Percentiles rank a stretch among this genome's conserved stretches.
Conservation (phyloP, 2,329 filamentous ascomycete genomes). For the Ceratocystis alfenasii region DNA sequence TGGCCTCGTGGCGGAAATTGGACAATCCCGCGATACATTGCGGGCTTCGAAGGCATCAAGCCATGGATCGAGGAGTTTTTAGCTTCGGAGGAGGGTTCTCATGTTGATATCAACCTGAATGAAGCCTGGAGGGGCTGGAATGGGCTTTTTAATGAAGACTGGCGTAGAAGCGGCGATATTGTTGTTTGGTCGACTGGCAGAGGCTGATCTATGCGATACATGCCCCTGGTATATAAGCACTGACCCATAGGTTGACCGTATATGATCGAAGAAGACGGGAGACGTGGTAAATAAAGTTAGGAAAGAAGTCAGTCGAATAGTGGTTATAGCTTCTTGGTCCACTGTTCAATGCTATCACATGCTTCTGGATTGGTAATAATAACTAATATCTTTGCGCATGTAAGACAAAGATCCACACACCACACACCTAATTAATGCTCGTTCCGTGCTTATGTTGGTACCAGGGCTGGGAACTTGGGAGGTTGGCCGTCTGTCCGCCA, state of each 20-base stretch:
- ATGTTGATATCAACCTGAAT: constrained; percentile 33
- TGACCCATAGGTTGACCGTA: background rate
- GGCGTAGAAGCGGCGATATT: constrained; percentile 43
- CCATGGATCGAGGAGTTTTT: constrained; percentile 37
- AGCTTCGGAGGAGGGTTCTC: constrained; percentile 29
- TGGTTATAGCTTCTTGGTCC: background rate
- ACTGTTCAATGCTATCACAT: background rate
- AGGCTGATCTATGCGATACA: background rate
- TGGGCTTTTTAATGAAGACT: constrained; percentile 51
- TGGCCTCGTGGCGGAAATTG: constrained; percentile 29
- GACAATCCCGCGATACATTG: constrained; percentile 43
- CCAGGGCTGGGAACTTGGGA: constrained; percentile 10
- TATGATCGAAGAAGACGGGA: background rate
- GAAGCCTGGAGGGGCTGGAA: constrained; percentile 48
- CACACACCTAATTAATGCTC: background rate
- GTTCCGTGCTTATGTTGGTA: background rate
- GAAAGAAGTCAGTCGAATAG: background rate
- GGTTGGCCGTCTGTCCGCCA: constrained; percentile 12
- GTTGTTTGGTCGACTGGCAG: constrained; percentile 43
- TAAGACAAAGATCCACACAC: background rate
- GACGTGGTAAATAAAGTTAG: background rate
- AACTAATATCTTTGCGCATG: background rate
- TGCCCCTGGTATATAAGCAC: background rate
- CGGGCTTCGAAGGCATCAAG: constrained; percentile 50
- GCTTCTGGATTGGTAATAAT: background rate